These are phyloP conservation scores for Guadua angustifolia DNA, from an alignment of 176 grass and related monocot genomes.

Conservation along the genomic window DNA sequence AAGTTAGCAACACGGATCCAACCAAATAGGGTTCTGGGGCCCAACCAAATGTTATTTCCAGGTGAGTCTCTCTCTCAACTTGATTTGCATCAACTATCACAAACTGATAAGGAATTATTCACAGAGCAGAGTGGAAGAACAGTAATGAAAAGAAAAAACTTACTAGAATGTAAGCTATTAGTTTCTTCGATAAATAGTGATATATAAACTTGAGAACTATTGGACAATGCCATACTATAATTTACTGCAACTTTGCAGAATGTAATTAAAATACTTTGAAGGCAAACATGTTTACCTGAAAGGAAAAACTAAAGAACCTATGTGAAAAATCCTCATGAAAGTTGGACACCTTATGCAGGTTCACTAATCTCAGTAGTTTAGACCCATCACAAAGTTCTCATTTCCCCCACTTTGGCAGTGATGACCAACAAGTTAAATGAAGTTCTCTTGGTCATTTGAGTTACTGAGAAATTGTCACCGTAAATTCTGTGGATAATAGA, in stretches of 20 bases:
- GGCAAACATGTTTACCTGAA: constrained; percentile 58
- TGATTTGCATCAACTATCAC: background rate
- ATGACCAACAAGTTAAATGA: constrained; percentile 41
- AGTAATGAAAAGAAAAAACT: background rate
- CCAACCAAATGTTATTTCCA: background rate
- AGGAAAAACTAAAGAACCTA: constrained; percentile 49
- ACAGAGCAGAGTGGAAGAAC: background rate
- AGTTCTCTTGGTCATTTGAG: constrained; percentile 55
- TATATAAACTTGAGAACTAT: constrained; percentile 48
- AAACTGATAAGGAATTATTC: background rate
- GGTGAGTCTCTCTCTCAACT: background rate
- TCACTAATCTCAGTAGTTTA: constrained; percentile 51
- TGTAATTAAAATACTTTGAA: constrained; percentile 48
- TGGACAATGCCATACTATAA: constrained; percentile 56
- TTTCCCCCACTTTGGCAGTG: constrained; percentile 21
- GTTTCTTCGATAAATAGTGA: constrained; percentile 52
- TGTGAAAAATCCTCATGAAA: constrained; percentile 55
- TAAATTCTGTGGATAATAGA: constrained; percentile 71
- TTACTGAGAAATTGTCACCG: constrained; percentile 50
- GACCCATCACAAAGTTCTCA: constrained; percentile 64
- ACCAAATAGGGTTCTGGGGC: constrained; percentile 2
- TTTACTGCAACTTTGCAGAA: constrained; percentile 58
- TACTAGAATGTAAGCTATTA: constrained; percentile 33
- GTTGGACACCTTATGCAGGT: constrained; percentile 46
- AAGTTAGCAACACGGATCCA: background rate